These are phyloP conservation scores for Radiomyces spectabilis DNA, from an alignment of 192 early-diverging fungal genomes.

Conservation along the genomic window DNA sequence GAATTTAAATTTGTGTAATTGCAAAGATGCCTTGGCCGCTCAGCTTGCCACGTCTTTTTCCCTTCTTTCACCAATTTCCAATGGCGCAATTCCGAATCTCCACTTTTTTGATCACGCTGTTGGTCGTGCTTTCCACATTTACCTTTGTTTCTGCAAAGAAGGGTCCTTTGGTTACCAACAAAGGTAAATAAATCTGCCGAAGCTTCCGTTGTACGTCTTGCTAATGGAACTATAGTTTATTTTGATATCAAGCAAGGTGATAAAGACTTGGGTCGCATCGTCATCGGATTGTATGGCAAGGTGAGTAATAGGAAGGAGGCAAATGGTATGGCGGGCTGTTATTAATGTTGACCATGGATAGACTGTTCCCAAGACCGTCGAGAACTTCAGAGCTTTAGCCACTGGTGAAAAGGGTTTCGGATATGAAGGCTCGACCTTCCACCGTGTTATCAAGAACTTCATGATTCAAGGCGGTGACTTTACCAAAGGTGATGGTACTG, in stretches of 20 bases:
- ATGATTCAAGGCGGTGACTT: slow-evolving; percentile 86
- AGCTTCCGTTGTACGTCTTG: neutral
- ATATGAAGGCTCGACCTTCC: slow-evolving; percentile 61
- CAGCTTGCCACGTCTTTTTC: too few species aligned
- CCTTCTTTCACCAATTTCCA: neutral
- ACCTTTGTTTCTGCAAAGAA: slow-evolving; percentile 38
- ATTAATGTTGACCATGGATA: neutral
- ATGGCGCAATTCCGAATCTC: slow-evolving; percentile 16
- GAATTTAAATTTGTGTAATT: too few species aligned
- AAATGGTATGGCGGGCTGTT: neutral
- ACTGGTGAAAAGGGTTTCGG: slow-evolving; percentile 79
- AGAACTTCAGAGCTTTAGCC: slow-evolving; percentile 91
- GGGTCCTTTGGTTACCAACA: slow-evolving; percentile 62
- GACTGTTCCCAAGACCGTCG: slow-evolving; percentile 59
- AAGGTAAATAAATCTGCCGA: slow-evolving; percentile 26
- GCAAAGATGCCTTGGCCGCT: too few species aligned
- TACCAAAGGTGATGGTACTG: slow-evolving; percentile 64
- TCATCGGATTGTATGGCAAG: slow-evolving; percentile 67
- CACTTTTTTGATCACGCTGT: slow-evolving; percentile 7
- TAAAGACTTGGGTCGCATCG: slow-evolving; percentile 55
- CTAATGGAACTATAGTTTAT: slow-evolving; percentile 43
- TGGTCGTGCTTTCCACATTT: slow-evolving; percentile 10
- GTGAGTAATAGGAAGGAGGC: slow-evolving; percentile 18
- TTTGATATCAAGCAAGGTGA: slow-evolving; percentile 82
- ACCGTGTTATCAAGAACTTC: slow-evolving; percentile 69